These are phyloP conservation scores for Parachlorella kessleri DNA, from an alignment of 139 green algal genomes.

Conservation along the genomic window DNA sequence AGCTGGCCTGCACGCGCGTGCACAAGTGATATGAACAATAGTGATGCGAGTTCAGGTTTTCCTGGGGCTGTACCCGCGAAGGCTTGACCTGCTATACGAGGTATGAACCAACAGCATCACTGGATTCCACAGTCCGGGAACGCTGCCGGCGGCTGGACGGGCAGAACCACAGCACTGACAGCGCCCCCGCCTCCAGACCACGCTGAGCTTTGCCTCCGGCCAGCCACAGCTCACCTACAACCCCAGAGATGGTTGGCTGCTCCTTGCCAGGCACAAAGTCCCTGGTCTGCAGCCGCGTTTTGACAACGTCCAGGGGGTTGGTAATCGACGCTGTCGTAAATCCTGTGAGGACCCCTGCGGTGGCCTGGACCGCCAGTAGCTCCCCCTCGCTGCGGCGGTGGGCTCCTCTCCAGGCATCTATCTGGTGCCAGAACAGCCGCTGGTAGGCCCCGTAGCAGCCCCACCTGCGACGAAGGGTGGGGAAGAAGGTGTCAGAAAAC, in stretches of 20 bases:
- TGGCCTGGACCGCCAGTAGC: slow-evolving; percentile 72
- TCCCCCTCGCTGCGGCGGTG: slow-evolving; percentile 22
- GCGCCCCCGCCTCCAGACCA: no score
- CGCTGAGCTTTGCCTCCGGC: no score
- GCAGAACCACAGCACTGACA: no score
- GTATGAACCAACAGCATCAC: no score
- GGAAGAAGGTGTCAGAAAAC: slow-evolving; percentile 21
- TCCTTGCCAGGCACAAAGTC: slow-evolving; percentile 1
- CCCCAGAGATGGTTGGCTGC: background rate
- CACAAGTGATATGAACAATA: no score
- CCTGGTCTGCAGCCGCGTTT: slow-evolving; percentile 75
- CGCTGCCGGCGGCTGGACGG: no score
- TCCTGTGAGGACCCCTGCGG: slow-evolving; percentile 66
- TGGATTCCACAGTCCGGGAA: no score
- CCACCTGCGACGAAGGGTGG: slow-evolving; percentile 69
- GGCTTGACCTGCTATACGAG: no score
- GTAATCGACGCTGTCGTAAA: slow-evolving; percentile 68
- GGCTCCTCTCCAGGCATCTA: slow-evolving; percentile 21
- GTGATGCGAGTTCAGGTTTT: no score
- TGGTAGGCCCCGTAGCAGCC: slow-evolving; percentile 86
- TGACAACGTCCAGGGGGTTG: slow-evolving; percentile 86
- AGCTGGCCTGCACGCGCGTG: slow-evolving; percentile 62
- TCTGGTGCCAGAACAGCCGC: slow-evolving; percentile 74
- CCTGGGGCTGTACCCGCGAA: no score
- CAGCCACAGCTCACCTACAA: background rate